These are phyloP conservation scores for Spizellomyces sp. DNA, from an alignment of 192 early-diverging fungal genomes.

Conservation along the genomic window DNA sequence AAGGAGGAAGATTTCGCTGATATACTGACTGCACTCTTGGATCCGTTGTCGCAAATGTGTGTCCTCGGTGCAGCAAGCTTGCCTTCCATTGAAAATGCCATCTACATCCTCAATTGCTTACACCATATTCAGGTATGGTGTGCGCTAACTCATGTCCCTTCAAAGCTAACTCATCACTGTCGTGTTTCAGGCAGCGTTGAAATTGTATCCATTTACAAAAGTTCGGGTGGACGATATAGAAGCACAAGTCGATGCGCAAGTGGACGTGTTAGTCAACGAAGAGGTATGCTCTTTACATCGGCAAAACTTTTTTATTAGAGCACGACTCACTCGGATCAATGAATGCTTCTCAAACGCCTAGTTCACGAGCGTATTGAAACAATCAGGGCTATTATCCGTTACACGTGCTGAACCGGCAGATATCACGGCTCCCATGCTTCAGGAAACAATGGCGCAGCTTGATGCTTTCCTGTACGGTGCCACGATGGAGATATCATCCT, in stretches of 20 bases:
- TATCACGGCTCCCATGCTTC: slow-evolving; percentile 56
- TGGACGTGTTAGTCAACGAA: slow-evolving; percentile 66
- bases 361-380: slow-evolving; percentile 13
- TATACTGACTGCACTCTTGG: slow-evolving; percentile 69
- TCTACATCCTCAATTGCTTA: slow-evolving; percentile 79
- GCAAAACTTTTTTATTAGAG: not conserved
- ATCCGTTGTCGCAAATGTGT: slow-evolving; percentile 74
- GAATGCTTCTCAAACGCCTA: not conserved
- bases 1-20: slow-evolving; percentile 64
- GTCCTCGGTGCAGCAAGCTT: slow-evolving; percentile 58
- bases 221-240: slow-evolving; percentile 57
- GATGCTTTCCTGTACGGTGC: slow-evolving; percentile 69
- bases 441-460: slow-evolving; percentile 56
- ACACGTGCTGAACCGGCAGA: slow-evolving; percentile 51
- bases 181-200: slow-evolving; percentile 58
- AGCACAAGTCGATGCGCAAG: slow-evolving; percentile 61
- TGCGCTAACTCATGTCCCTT: not conserved
- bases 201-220: slow-evolving; percentile 66
- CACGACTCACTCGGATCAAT: not conserved
- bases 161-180: not conserved
- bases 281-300: slow-evolving; percentile 44
- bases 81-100: slow-evolving; percentile 57
- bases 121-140: slow-evolving; percentile 66
- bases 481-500: slow-evolving; percentile 58
- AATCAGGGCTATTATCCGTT: slow-evolving; percentile 18